Base-by-base conservation (phyloP, 2,329 filamentous ascomycete species). In the Pseudopithomyces maydicus region DNA sequence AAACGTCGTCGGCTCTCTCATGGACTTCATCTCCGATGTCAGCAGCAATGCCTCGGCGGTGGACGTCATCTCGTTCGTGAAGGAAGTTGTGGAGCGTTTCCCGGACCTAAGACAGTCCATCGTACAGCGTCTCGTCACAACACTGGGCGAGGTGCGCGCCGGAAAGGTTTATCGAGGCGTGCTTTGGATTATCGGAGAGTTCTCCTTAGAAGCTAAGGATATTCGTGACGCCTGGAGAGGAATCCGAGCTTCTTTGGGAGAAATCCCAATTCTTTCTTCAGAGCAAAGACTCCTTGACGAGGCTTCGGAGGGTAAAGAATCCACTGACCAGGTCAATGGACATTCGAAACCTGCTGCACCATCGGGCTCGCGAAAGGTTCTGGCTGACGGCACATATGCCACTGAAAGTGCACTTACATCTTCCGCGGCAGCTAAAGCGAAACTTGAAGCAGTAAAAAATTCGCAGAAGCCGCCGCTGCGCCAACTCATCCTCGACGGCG, bases 21-120 rank as follows among this genome's bases (percentile, higher is more conserved):
- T 99, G 95, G 95, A 99, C 78, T 98, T 98, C 74, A 97, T 99
- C 71, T 92, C 91, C 50, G 95, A 99, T 76, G 97, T 98, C 76
- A 98, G 96, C 82, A 98, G 96, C 82, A 97, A 96, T 72, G 90
- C 91, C 43, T 97, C 94, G 1, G 95, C 95, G 1, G 91, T 99
- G 29, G 95, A 99, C 77, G 94, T 99, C 52, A 98, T 99, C 72
- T 93, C 92, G 54, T 99, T 99, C 73, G 93, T 99, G 62, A 99
- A 99, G 79, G 95, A 99, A 76, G 95, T 99, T 3, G 94, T 98
- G 6, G 95, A 99, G 79, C 97, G 96, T 72, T 99, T 98, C 81
- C 95, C 95, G 7, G 88, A 91, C 67, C 84, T 99, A 56, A 88
- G 95, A 58, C 86, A 88, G 33, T 90, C 91, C 0, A 98, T 99